Evolutionary conservation across 192 early-diverging fungal species (phyloP).

Genomic region (Piromyces finnis): DNA sequence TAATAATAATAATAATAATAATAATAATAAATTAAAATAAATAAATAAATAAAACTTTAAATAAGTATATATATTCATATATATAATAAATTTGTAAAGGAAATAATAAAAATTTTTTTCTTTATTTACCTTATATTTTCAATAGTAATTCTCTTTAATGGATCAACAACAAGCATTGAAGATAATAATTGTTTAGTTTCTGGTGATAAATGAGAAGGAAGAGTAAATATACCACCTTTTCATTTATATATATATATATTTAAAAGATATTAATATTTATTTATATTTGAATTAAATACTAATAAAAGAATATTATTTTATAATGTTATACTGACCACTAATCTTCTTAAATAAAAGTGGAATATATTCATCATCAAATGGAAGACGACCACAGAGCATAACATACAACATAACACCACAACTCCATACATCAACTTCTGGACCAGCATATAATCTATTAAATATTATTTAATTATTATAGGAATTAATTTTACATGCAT

Average conservation of each 20-base stretch:
- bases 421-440: conserved; percentile 95
- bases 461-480: not conserved
- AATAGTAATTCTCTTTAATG: conserved; percentile 86
- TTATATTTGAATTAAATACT: too few relatives aligned
- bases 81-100: too few relatives aligned
- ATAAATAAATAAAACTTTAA: too few relatives aligned
- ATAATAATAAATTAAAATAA: too few relatives aligned
- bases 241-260: not conserved
- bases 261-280: not conserved
- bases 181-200: conserved; percentile 66
- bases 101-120: too few relatives aligned
- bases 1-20: too few relatives aligned
- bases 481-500: too few relatives aligned
- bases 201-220: conserved; percentile 71
- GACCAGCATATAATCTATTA: conserved; percentile 57
- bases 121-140: conserved; percentile 41
- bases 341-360: conserved; percentile 80
- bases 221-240: conserved; percentile 67
- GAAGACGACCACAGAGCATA: conserved; percentile 84
- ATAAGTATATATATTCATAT: too few relatives aligned
- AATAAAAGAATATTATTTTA: not conserved
- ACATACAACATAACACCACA: conserved; percentile 92
- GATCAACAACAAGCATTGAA: conserved; percentile 89
- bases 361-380: conserved; percentile 91
- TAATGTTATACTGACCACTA: conserved; percentile 29